Base-by-base conservation (phyloP, 352 stramenopile species). In the Elongisporangium undulatum region DNA sequence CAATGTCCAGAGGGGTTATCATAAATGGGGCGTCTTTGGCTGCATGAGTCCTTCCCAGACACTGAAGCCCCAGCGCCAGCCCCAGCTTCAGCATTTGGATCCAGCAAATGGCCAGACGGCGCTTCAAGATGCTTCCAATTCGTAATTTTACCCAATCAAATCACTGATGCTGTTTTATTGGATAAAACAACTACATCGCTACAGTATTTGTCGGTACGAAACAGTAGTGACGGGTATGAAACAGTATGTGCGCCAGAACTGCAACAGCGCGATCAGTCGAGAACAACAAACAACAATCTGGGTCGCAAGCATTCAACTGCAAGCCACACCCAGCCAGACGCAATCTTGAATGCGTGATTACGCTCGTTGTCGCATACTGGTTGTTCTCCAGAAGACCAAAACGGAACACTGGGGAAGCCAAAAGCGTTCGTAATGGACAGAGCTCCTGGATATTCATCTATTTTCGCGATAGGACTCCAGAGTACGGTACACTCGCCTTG, bases 1-100 rank as follows among this genome's bases (percentile, higher is more conserved):
- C 82, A 52, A 89, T 85, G 53, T 94, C 84, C 58, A 87, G 53
- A n/a, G 85, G 77, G 26, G 68, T 68, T 41, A 88, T 64, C 3
- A 71, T 1, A 17, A 45, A 17, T 3, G 34, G 34, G 10, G 34
- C 13, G 34, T 45, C 34, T 45, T 45, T 45, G 13, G 4, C 34
- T 17, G 34, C 34, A 45, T 45, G 34, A 12, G 13, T 45, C 45
- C 49, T 26, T 22, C 48, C 19, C 23, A 39, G 4, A 21, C 16
- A 15, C 19, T 22, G 22, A 22, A 53, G 49, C 49, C 20, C 7
- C 22, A 22, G 49, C 19, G 19, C 13, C 49, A 26, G 20, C 2
- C 6, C 12, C 49, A 21, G 21, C 20, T 48, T 53, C 26, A 53
- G 10, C 34, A 45, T 45, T 17, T 17, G 13, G 34, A 45, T 45